phyloP scores from a whole-genome alignment of 2,329 filamentous ascomycete genomes.

The Diaporthe sp. region DNA sequence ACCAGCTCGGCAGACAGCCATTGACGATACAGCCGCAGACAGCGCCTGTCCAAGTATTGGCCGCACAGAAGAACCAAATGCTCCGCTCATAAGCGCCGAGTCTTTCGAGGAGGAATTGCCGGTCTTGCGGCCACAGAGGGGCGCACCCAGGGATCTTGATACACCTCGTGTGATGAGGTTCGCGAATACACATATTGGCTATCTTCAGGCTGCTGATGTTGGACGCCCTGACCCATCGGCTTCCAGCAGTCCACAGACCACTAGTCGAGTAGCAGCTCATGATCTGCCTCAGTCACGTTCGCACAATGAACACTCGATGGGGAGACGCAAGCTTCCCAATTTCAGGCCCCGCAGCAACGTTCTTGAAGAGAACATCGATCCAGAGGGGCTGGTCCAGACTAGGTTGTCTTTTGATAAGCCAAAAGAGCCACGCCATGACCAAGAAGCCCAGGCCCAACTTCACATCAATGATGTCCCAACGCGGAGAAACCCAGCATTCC shows the following conservation, averaged over 20 bases:
- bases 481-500: conserved; percentile 30
- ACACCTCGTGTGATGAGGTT: conserved; percentile 36
- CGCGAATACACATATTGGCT: background rate
- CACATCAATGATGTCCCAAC: conserved; percentile 21
- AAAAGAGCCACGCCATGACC: background rate
- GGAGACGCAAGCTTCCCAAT: conserved; percentile 16
- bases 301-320: background rate
- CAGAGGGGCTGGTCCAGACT: conserved; percentile 25
- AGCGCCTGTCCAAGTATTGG: background rate
- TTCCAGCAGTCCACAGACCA: background rate
- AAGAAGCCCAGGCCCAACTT: conserved; percentile 13
- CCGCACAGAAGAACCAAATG: background rate
- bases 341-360: background rate
- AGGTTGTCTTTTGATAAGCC: background rate
- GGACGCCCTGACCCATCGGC: background rate
- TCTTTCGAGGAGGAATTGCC: conserved; percentile 44
- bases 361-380: background rate
- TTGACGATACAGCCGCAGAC: background rate
- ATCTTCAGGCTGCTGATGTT: background rate
- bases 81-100: background rate
- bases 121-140: conserved; percentile 47
- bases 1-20: conserved; percentile 32
- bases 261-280: background rate
- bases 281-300: background rate
- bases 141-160: conserved; percentile 49